Evolutionary conservation across 179 eudicot species (phyloP), one percentile per base, ranked within the genome.

Genomic region (Gypsophila paniculata): DNA sequence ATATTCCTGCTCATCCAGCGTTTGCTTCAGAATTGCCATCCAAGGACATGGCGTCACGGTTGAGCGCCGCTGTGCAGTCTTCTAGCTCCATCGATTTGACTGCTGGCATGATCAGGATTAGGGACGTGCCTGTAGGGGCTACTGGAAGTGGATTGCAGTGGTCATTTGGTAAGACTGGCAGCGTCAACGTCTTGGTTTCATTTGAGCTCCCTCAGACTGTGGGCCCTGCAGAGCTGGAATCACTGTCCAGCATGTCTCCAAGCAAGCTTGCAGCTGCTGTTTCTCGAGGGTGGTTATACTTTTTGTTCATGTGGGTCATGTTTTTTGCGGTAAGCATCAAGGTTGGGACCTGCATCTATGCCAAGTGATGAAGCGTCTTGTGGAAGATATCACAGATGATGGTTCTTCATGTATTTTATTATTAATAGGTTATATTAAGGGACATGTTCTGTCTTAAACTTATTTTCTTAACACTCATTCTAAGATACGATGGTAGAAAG

Each of bases 21-120:
- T 88, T 80, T 78, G 96, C 95, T 51, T 77, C 93, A 19, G 95
- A 92, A 69, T 79, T 85, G 65, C 92, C 97, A 38, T 55, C 83
- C 48, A 94, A 88, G 78, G 89, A 78, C 38, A 22, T 76, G 75
- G 80, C 71, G 29, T 85, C 82, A 71, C 82, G 68, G 70, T 42
- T 86, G 79, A 82, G 72, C 69, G 81, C 91, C 57, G 79, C 86
- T 8, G 80, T 85, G 32, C 86, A 82, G 19, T 70, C 90, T 62
- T 85, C 95, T 5, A 86, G 80, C 72, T 72, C 93, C 22, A 76
- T 84, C 25, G 89, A 85, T 46, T 81, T 95, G 53, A 88, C 89
- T 57, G 87, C 99, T 67, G 96, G 96, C 58, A 83, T 92, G 83
- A 78, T 91, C 70, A 86, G 81, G 65, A 85, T 91, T 72, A 83